Percentiles rank a stretch among this genome's conserved stretches.
Conservation (phyloP, 352 stramenopile species). For the Pythium diclinum region DNA sequence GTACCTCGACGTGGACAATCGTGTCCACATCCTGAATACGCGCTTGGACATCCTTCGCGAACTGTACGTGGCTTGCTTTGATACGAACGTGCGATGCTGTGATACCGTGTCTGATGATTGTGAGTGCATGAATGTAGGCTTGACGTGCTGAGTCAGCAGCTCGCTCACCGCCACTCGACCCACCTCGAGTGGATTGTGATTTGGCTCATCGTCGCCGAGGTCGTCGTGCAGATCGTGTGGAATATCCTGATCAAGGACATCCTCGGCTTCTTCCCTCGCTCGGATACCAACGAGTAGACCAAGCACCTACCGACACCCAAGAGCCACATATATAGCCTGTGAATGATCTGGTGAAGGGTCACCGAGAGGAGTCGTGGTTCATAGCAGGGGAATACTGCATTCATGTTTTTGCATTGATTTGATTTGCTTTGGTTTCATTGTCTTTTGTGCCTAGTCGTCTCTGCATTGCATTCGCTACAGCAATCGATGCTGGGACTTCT, state of each 20-base stretch:
- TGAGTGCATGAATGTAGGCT: conserved; percentile 45
- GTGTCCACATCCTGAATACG: conserved; percentile 93
- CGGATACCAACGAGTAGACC: conserved; percentile 30
- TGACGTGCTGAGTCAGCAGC: conserved; percentile 90
- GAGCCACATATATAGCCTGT: no score
- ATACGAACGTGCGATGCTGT: background rate
- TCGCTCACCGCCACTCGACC: conserved; percentile 86
- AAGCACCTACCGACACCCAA: background rate
- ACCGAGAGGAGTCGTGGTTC: background rate
- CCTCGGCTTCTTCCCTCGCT: conserved; percentile 79
- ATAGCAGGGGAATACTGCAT: background rate
- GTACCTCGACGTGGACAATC: conserved; percentile 92
- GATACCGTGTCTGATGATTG: conserved; percentile 1
- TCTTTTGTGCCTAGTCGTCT: background rate
- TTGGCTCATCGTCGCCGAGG: conserved; percentile 90
- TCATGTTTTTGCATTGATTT: conserved; percentile 1
- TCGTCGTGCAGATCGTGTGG: conserved; percentile 87
- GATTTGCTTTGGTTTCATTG: background rate
- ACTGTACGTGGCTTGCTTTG: conserved; percentile 49
- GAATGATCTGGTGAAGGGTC: background rate
- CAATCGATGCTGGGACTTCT: conserved; percentile 40
- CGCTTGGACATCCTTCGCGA: conserved; percentile 92
- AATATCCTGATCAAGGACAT: conserved; percentile 90
- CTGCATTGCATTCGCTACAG: background rate
- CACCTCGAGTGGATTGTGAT: conserved; percentile 94